Evolutionary conservation across 768 basidiomycete genomes (phyloP), one percentile per base, ranked within the genome.

Genomic region (Russula compacta): DNA sequence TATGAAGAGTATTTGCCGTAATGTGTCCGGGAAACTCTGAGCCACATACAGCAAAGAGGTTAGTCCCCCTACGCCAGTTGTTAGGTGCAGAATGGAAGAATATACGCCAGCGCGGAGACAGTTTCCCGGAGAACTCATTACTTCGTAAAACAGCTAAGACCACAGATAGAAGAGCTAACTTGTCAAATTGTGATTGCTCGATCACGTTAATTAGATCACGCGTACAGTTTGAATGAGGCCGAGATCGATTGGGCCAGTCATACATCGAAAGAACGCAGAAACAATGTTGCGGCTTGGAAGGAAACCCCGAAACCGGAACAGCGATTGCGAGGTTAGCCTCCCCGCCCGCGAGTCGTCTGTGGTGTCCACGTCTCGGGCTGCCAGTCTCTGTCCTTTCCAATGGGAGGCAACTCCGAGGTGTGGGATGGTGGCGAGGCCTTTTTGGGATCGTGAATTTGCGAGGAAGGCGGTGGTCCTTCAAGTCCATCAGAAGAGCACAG

Each of bases 321-420:
- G 2, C 39, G 14, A 33, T 4, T 24, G 3, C 21, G 35, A 51
- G 8, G 50, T 60, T 48, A 60, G 33, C 51, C 43, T 14, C 60
- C 24, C 3, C 54, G 49, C 46, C 44, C 53, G 2, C 46, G 53
- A 12, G 33, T 35, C 8, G 50, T n/a, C 21, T 49, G 53, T 14
- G 66, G 64, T 6, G 51, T 51, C 64, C 66, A 66, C 21, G 60
- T 14, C 29, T 65, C 57, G 3, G 66, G 66, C 44, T 64, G 63
- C 65, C 65, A 66, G 33, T 61, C 63, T 52, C 19, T 53, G 19
- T 65, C 63, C 40, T 39, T 42, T 47, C 47, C 49, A 21, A 47
- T 12, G 36, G 12, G 29, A 24, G 60, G 52, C 24, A 63, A 15
- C n/a, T 44, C 53, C 36, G 48, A 17, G 53, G 17, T 8, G n/a